phyloP scores from a whole-genome alignment of 768 basidiomycete species.

The Agrocybe chaxingu region DNA sequence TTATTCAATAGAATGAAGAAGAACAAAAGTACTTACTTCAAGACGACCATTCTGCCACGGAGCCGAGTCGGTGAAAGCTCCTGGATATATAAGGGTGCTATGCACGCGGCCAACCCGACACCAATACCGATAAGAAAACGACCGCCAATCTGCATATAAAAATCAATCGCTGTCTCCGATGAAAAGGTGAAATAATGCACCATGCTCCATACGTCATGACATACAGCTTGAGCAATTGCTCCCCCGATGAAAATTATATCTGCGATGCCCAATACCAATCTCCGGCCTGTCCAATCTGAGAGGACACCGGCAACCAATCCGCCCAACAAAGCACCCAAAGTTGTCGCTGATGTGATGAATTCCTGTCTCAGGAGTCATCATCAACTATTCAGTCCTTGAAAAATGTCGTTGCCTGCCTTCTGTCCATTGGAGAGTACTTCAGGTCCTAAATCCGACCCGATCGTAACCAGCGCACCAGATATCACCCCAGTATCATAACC shows the following conservation, averaged over 20 bases:
- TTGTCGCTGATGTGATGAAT: conserved; percentile 78
- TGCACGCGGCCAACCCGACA: conserved; percentile 73
- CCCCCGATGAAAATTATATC: conserved; percentile 75
- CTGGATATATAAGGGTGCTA: conserved; percentile 81
- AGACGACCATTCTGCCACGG: conserved; percentile 74
- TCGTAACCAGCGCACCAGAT: conserved; percentile 76
- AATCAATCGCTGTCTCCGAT: neutral
- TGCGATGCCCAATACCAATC: conserved; percentile 60
- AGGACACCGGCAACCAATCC: conserved; percentile 65
- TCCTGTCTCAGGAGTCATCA: conserved; percentile 41
- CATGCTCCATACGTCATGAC: conserved; percentile 70
- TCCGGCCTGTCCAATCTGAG: conserved; percentile 70
- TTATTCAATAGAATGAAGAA: neutral
- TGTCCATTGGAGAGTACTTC: conserved; percentile 53
- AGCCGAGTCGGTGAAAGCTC: conserved; percentile 75
- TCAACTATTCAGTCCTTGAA: neutral
- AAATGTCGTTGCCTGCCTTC: conserved; percentile 38
- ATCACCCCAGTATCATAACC: conserved; percentile 83
- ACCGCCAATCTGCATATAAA: conserved; percentile 50
- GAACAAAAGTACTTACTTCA: conserved; percentile 42
- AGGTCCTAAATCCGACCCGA: conserved; percentile 64
- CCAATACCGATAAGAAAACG: conserved; percentile 74
- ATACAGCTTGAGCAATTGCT: conserved; percentile 68
- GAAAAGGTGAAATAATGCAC: conserved; percentile 26
- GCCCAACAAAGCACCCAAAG: conserved; percentile 75